These are phyloP conservation scores for Cercospora sp. DNA, from an alignment of 2,329 filamentous ascomycete species.

Conservation along the genomic window DNA sequence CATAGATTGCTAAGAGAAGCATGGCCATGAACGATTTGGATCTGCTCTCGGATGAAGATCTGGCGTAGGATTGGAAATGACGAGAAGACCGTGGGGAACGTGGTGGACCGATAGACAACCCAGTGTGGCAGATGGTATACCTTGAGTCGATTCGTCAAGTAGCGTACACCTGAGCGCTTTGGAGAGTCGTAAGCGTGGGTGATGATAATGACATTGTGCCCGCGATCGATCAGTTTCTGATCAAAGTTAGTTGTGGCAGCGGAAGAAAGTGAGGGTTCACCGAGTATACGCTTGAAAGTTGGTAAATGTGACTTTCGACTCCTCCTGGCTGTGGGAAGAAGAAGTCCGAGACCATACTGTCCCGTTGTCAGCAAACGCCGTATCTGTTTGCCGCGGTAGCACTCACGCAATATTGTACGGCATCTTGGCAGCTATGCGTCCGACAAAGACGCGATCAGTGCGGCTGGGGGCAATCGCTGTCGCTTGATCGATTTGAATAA, in stretches of 20 bases:
- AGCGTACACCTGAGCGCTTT: conserved; percentile 79
- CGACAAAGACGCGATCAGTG: not conserved
- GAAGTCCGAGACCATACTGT: conserved; percentile 94
- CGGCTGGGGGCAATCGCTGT: not conserved
- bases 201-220: conserved; percentile 97
- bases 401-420: conserved; percentile 69
- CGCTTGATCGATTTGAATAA: conserved; percentile 15
- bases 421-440: conserved; percentile 46
- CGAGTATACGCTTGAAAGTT: conserved; percentile 70
- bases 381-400: not conserved
- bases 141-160: conserved; percentile 95
- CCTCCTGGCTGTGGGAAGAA: conserved; percentile 97
- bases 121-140: conserved; percentile 97
- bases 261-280: not conserved
- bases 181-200: conserved; percentile 83
- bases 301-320: conserved; percentile 97
- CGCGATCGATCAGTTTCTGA: conserved; percentile 90
- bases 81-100: conserved; percentile 95
- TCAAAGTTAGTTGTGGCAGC: not conserved
- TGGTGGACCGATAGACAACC: conserved; percentile 89
- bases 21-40: conserved; percentile 98
- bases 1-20: conserved; percentile 89
- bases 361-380: not conserved
- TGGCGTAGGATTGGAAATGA: conserved; percentile 98
- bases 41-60: conserved; percentile 88